Base-by-base conservation (phyloP, 2,329 filamentous ascomycete genomes). In the Aspergillus sp. region DNA sequence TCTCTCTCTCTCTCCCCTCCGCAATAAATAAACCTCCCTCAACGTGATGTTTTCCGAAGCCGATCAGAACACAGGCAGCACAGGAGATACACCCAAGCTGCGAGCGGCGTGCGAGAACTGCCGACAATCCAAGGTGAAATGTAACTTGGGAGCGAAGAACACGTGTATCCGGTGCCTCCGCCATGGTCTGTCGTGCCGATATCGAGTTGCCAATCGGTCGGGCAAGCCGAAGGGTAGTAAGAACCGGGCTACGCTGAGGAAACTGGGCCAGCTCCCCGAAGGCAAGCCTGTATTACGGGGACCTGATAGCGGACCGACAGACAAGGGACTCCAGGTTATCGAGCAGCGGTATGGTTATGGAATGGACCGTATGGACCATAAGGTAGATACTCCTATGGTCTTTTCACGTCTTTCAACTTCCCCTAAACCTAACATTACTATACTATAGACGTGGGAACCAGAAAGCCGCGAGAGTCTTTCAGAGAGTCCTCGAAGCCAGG, bases 171-270 rank as follows among this genome's bases (percentile, higher is more conserved):
- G 74, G 14, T 76, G 74, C 63, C 67, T 73, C 36, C 74, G 74
- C 16, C 73, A 76, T 60, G 74, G 73, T 9, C 59, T 76, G 49
- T 69, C 70, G 51, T 76, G 74, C 57, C 71, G 70, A 60, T 76
- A 76, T 57, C 71, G 74, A 39, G 70, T 74, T 55, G 74, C 74
- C 50, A 76, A 75, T 58, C 72, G 74, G 26, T 75, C 74, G 18
- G 74, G 74, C 6, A 76, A 76, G 59, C 74, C 74, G 14, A 76
- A 76, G 56, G 74, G 74, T 7, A 76, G 74, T 62, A 76, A 75
- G 55, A 76, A 76, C 56, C 67, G 73, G 49, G 72, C 74, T 3
- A 76, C 74, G 4, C 58, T 76, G 22, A 67, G 69, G 58, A 76
- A 75, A 45, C 42, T 76, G 39, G 74, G 73, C 6, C 71, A 74